A percentile compares a stretch with the other conserved stretches of the same genome.
Conservation (phyloP, 257 asterid genomes). For the Petunia axillaris region DNA sequence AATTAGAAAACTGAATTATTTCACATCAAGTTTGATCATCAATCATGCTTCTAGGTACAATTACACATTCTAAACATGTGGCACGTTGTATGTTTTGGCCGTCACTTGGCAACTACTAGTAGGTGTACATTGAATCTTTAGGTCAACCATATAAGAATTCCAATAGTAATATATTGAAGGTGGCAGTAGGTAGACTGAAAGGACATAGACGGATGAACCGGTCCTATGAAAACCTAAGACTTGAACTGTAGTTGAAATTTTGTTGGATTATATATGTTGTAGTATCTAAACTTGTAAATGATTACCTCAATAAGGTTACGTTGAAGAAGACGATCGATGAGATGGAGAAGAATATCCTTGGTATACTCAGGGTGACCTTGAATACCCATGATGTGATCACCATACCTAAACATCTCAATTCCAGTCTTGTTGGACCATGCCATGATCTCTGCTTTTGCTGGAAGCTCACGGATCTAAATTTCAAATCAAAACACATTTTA, state of each 20-base stretch:
- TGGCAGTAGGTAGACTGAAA: too few species aligned
- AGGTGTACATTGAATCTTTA: background rate
- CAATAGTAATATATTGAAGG: too few species aligned
- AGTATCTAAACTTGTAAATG: background rate
- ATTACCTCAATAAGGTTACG: constrained; percentile 53
- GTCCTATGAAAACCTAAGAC: background rate
- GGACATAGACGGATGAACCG: background rate
- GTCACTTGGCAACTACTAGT: background rate
- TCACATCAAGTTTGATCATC: background rate
- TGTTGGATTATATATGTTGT: too few species aligned
- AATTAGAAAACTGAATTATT: background rate
- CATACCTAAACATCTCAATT: constrained; percentile 79
- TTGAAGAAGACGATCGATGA: constrained; percentile 69
- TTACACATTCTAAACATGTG: background rate
- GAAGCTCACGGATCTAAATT: constrained; percentile 68
- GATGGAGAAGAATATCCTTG: constrained; percentile 68
- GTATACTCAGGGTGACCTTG: constrained; percentile 98
- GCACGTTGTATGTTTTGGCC: background rate
- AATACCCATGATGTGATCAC: constrained; percentile 85
- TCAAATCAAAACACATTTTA: background rate
- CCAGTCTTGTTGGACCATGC: constrained; percentile 79
- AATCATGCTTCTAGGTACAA: background rate
- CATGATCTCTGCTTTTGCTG: constrained; percentile 70
- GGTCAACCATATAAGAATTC: background rate
- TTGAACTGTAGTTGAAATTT: background rate